phyloP scores from a whole-genome alignment of 2,329 filamentous ascomycete species.

The Didymella exigua region DNA sequence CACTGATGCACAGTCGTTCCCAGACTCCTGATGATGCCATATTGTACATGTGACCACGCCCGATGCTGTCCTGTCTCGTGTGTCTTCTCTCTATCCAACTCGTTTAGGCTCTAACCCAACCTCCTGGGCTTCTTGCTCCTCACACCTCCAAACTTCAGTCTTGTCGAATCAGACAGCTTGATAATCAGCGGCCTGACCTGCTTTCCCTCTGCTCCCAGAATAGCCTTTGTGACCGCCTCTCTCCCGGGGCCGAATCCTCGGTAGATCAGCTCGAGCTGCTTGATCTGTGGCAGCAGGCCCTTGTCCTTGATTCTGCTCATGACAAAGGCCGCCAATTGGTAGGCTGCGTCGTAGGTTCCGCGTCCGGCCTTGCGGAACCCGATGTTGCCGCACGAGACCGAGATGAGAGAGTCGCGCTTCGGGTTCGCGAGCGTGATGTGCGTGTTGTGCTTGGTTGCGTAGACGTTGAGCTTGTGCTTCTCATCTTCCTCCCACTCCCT shows the following conservation, averaged over 20 bases:
- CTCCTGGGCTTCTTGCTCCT: constrained; percentile 84
- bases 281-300: constrained; percentile 76
- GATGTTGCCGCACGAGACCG: constrained; percentile 81
- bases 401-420: constrained; percentile 77
- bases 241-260: constrained; percentile 86
- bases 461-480: constrained; percentile 87
- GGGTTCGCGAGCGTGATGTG: constrained; percentile 90
- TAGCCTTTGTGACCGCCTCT: constrained; percentile 86
- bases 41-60: constrained; percentile 24
- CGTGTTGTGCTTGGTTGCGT: constrained; percentile 89
- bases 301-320: constrained; percentile 84
- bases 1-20: constrained; percentile 5
- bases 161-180: constrained; percentile 82
- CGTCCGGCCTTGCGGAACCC: constrained; percentile 86
- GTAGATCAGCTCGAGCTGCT: constrained; percentile 77
- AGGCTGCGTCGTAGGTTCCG: constrained; percentile 86
- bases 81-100: constrained; percentile 29
- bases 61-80: background rate
- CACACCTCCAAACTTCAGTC: constrained; percentile 93
- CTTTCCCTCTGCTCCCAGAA: constrained; percentile 84
- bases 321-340: constrained; percentile 84
- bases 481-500: constrained; percentile 52
- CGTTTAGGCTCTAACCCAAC: constrained; percentile 62
- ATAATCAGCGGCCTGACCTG: constrained; percentile 74
- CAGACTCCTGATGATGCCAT: constrained; percentile 29